These are phyloP conservation scores for Claviceps quebecensis DNA, from an alignment of 2,329 filamentous ascomycete species.

Conservation along the genomic window DNA sequence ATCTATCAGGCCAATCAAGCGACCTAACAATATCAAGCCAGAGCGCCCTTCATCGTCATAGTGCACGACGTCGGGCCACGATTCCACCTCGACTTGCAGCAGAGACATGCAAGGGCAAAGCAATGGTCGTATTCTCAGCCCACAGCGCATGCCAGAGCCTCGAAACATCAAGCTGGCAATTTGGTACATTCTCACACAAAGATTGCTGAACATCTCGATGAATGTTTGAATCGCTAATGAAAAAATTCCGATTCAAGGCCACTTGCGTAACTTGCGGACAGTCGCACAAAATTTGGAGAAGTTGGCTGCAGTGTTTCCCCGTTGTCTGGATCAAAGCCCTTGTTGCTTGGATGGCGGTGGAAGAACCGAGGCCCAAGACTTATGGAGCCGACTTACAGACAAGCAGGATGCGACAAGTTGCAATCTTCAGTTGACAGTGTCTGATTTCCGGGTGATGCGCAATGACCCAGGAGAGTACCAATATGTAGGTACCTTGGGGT, in stretches of 20 bases:
- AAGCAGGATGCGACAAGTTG: background rate
- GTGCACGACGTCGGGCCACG: background rate
- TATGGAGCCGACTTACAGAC: no score
- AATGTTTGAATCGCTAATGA: background rate
- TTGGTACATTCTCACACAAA: background rate
- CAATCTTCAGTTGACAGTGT: background rate
- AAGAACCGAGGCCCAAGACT: background rate
- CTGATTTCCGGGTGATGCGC: background rate
- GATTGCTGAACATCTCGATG: background rate
- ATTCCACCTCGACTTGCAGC: constrained; percentile 5
- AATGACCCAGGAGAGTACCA: background rate
- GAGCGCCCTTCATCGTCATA: background rate
- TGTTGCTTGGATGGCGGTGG: constrained; percentile 1
- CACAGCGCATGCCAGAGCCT: constrained; percentile 1
- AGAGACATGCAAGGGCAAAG: constrained; percentile 10
- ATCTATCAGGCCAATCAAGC: background rate
- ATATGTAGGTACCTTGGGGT: background rate
- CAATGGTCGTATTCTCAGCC: background rate
- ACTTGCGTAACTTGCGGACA: no score
- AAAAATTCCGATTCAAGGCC: no score
- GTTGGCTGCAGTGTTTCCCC: background rate
- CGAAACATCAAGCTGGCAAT: background rate
- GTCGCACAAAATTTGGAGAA: background rate
- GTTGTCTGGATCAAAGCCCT: background rate
- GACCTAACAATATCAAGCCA: background rate